Percentiles rank a stretch among this genome's conserved stretches.
Conservation (phyloP, 2,329 filamentous ascomycete species). For the Purpureocillium lavendulum region DNA sequence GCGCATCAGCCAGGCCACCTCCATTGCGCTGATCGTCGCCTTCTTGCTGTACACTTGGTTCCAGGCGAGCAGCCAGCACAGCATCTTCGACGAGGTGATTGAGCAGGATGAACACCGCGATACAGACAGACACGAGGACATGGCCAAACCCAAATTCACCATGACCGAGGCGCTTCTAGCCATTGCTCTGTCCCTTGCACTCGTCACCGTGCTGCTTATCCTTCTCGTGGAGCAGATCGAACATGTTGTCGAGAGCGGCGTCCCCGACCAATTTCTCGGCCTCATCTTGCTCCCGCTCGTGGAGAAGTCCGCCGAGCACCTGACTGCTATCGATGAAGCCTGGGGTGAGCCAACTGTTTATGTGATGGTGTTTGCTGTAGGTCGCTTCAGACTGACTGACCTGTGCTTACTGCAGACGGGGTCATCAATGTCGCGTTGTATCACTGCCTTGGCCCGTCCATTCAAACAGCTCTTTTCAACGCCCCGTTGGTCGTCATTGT, state of each 20-base stretch:
- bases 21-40: not conserved
- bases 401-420: not conserved
- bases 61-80: constrained; percentile 56
- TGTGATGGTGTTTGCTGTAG: no score
- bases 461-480: constrained; percentile 86
- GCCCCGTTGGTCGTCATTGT: constrained; percentile 76
- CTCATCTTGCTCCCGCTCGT: constrained; percentile 60
- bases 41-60: constrained; percentile 14
- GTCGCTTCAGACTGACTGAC: not conserved
- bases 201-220: constrained; percentile 57
- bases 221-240: constrained; percentile 60
- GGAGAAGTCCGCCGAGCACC: constrained; percentile 63
- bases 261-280: constrained; percentile 29
- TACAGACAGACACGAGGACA: constrained; percentile 47
- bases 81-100: constrained; percentile 52
- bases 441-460: constrained; percentile 77
- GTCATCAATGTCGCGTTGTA: constrained; percentile 68
- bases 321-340: constrained; percentile 63
- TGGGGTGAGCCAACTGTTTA: constrained; percentile 29
- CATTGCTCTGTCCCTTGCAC: constrained; percentile 44
- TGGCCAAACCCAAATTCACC: constrained; percentile 55
- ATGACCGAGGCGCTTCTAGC: constrained; percentile 56
- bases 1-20: not conserved
- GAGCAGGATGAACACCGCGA: constrained; percentile 31
- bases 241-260: constrained; percentile 27